Percentiles rank a stretch among this genome's conserved stretches.
phyloP scores from a whole-genome alignment of 1,139 yeast species.

The Taphrina confusa region DNA sequence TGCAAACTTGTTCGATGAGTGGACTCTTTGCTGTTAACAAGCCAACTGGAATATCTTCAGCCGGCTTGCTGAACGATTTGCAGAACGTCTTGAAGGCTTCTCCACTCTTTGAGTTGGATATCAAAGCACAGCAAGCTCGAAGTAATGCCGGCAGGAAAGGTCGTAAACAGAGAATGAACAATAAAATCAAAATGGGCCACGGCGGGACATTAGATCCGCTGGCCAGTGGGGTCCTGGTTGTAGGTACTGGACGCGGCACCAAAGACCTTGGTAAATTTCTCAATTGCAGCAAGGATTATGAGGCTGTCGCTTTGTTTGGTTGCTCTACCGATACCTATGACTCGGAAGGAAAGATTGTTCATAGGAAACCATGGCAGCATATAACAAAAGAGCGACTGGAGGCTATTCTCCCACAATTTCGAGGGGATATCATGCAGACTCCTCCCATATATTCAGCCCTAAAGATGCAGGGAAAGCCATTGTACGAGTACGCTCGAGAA shows the following conservation, averaged over 20 bases:
- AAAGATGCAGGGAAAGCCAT: slow-evolving; percentile 89
- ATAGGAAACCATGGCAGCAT: slow-evolving; percentile 59
- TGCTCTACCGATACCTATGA: slow-evolving; percentile 93
- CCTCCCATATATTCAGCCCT: slow-evolving; percentile 96
- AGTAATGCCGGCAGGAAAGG: slow-evolving; percentile 27
- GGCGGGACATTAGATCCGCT: slow-evolving; percentile 97
- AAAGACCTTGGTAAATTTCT: slow-evolving; percentile 71
- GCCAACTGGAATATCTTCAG: slow-evolving; percentile 30
- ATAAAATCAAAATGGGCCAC: slow-evolving; percentile 74
- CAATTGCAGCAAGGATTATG: slow-evolving; percentile 68
- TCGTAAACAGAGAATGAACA: slow-evolving; percentile 14
- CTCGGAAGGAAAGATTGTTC: slow-evolving; percentile 77
- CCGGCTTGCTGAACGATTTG: slow-evolving; percentile 26
- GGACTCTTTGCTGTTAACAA: slow-evolving; percentile 33
- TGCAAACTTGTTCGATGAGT: slow-evolving; percentile 3
- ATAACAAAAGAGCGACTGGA: slow-evolving; percentile 59
- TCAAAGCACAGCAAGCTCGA: slow-evolving; percentile 26
- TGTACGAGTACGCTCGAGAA: slow-evolving; percentile 90
- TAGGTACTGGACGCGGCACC: slow-evolving; percentile 90
- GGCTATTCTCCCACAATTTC: slow-evolving; percentile 57
- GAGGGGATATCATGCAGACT: slow-evolving; percentile 79
- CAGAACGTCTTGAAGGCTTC: slow-evolving; percentile 25
- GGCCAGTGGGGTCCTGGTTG: slow-evolving; percentile 88
- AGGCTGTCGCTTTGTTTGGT: slow-evolving; percentile 82
- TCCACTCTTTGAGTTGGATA: slow-evolving; percentile 20